These are phyloP conservation scores for Paragyromitra xinjiangensis DNA, from an alignment of 495 filamentous ascomycete genomes.

Conservation along the genomic window DNA sequence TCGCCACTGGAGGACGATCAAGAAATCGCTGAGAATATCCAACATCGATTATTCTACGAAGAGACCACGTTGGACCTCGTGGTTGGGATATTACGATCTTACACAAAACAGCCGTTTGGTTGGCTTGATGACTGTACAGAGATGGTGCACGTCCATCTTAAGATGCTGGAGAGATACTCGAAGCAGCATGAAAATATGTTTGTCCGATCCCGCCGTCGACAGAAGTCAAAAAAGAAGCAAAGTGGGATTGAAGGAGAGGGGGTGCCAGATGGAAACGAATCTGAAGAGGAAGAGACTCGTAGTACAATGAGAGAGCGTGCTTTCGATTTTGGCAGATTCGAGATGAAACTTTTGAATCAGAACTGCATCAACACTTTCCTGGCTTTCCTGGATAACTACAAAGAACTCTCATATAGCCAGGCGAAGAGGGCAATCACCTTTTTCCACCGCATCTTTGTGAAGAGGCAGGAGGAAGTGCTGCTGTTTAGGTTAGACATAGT, in stretches of 20 bases:
- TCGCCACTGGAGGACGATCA: conserved; percentile 89
- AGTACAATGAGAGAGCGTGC: conserved; percentile 78
- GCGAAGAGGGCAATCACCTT: conserved; percentile 94
- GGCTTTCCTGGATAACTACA: conserved; percentile 78
- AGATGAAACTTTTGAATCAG: conserved; percentile 80
- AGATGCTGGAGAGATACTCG: conserved; percentile 90
- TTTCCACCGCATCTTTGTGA: conserved; percentile 94
- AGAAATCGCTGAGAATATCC: conserved; percentile 97
- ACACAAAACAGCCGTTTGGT: conserved; percentile 89
- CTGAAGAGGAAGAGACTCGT: conserved; percentile 77
- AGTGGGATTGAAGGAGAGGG: conserved; percentile 53
- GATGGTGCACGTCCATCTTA: conserved; percentile 86
- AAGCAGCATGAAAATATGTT: conserved; percentile 95
- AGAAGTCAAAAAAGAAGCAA: conserved; percentile 32
- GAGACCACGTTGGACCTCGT: conserved; percentile 90
- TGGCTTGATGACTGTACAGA: conserved; percentile 87
- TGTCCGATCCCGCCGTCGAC: conserved; percentile 74
- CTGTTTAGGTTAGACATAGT: conserved; percentile 92
- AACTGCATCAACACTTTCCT: conserved; percentile 90
- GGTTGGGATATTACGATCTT: conserved; percentile 76
- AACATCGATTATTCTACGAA: conserved; percentile 97
- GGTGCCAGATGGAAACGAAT: conserved; percentile 65
- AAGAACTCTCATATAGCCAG: conserved; percentile 80
- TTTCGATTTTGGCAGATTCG: conserved; percentile 90
- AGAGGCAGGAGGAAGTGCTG: conserved; percentile 86